Conservation (phyloP, 345 rosid genomes). For the Turnera subulata region DNA sequence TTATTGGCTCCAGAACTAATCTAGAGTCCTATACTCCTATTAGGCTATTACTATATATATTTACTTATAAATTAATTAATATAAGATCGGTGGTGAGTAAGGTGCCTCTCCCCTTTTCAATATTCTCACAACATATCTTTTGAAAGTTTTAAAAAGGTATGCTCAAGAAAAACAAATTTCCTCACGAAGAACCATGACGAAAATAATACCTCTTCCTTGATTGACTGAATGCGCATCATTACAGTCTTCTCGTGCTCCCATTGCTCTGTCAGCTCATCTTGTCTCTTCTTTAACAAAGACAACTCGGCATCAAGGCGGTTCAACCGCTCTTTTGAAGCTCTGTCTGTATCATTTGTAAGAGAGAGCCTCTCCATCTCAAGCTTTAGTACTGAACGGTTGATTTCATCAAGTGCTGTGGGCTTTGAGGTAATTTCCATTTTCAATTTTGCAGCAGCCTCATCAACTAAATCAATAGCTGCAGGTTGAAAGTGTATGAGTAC, state of each 20-base stretch:
- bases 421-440: conserved; percentile 99
- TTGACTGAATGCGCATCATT: conserved; percentile 90
- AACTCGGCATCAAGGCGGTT: conserved; percentile 82
- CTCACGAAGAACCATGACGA: not conserved
- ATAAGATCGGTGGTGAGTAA: too few relatives aligned
- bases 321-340: conserved; percentile 87
- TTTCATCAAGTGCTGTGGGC: conserved; percentile 97
- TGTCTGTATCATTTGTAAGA: conserved; percentile 85
- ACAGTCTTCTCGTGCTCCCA: conserved; percentile 99
- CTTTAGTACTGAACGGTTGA: conserved; percentile 84
- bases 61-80: too few relatives aligned
- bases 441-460: conserved; percentile 98
- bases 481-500: conserved; percentile 15
- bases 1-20: too few relatives aligned
- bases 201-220: conserved; percentile 76
- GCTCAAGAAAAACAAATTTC: too few relatives aligned
- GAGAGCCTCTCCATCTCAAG: conserved; percentile 99
- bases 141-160: too few relatives aligned
- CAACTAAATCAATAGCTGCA: conserved; percentile 97
- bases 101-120: too few relatives aligned
- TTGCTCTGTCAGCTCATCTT: conserved; percentile 77
- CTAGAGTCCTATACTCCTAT: too few relatives aligned
- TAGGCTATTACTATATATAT: too few relatives aligned
- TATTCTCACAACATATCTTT: too few relatives aligned
- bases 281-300: conserved; percentile 67